Conservation (phyloP, 106 monocot species). For the Chionographis japonica region DNA sequence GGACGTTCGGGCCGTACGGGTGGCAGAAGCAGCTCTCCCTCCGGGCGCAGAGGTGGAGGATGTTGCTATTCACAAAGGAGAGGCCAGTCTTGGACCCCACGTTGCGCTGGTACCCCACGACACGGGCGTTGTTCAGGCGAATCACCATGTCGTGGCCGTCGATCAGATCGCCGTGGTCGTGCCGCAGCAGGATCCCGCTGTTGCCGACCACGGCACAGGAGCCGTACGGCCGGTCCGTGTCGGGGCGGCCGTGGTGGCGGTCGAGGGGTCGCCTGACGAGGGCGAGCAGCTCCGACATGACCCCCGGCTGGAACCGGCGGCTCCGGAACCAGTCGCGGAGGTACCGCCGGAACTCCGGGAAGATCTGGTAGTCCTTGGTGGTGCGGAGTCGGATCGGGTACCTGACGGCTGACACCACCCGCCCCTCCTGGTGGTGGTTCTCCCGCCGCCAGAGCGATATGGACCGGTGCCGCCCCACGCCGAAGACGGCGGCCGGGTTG, state of each 20-base stretch:
- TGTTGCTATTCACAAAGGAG: slow-evolving; percentile 81
- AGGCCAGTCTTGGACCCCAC: slow-evolving; percentile 63
- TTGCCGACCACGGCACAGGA: slow-evolving; percentile 89
- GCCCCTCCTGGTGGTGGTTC: background rate
- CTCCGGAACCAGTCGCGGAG: slow-evolving; percentile 37
- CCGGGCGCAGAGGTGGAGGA: slow-evolving; percentile 61
- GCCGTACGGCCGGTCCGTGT: slow-evolving; percentile 20
- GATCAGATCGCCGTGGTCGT: slow-evolving; percentile 44
- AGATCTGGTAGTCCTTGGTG: slow-evolving; percentile 9
- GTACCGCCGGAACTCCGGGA: slow-evolving; percentile 31
- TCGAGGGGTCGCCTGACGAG: slow-evolving; percentile 54
- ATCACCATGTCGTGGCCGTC: slow-evolving; percentile 69
- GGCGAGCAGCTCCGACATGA: slow-evolving; percentile 50
- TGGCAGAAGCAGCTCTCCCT: slow-evolving; percentile 58
- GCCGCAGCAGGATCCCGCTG: slow-evolving; percentile 68
- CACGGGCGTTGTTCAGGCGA: slow-evolving; percentile 72
- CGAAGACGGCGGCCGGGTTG: slow-evolving; percentile 10
- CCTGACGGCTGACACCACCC: background rate
- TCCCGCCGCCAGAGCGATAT: slow-evolving; percentile 17
- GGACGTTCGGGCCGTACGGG: slow-evolving; percentile 57
- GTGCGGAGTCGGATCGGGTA: background rate
- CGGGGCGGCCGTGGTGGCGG: slow-evolving; percentile 16
- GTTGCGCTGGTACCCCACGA: slow-evolving; percentile 32
- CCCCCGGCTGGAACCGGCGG: slow-evolving; percentile 37
- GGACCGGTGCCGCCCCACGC: slow-evolving; percentile 3